Evolutionary conservation across 257 asterid species (phyloP).

Genomic region (Catharanthus roseus): DNA sequence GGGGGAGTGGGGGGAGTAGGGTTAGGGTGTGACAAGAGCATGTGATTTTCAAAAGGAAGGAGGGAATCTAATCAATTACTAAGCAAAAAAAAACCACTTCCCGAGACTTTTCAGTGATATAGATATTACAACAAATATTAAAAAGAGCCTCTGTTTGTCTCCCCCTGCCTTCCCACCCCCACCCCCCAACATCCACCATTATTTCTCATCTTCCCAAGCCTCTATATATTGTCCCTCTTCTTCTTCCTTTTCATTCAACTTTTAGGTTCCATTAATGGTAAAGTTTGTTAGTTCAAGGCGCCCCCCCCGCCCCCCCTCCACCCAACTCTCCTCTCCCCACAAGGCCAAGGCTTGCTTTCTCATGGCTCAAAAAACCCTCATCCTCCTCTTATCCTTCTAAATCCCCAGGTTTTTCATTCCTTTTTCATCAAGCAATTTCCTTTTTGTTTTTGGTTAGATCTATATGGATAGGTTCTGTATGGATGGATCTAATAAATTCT

Average conservation of each 20-base stretch:
- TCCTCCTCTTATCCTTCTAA: too few relatives aligned
- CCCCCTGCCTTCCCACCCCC: not conserved
- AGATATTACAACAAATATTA: too few relatives aligned
- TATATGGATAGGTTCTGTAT: too few relatives aligned
- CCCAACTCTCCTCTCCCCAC: too few relatives aligned
- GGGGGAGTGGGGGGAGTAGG: too few relatives aligned
- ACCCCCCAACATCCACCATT: slow-evolving; percentile 22
- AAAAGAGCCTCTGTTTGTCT: slow-evolving; percentile 16
- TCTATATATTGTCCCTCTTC: slow-evolving; percentile 29
- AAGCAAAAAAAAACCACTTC: slow-evolving; percentile 22
- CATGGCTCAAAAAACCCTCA: too few relatives aligned
- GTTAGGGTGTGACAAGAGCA: slow-evolving; percentile 47
- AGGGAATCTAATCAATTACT: slow-evolving; percentile 55
- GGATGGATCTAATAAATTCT: not conserved
- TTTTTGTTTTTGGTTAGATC: too few relatives aligned
- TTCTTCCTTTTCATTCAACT: slow-evolving; percentile 12
- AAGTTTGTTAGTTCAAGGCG: not conserved
- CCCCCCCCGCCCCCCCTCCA: too few relatives aligned
- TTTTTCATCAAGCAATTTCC: too few relatives aligned
- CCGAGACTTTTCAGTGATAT: slow-evolving; percentile 30
- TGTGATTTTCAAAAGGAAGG: slow-evolving; percentile 37
- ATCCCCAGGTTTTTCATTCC: slow-evolving; percentile 15
- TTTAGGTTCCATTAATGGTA: slow-evolving; percentile 10
- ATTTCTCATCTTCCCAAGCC: slow-evolving; percentile 28
- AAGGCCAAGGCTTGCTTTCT: too few relatives aligned